phyloP scores from a whole-genome alignment of 2,329 filamentous ascomycete genomes.

The Trichoderma cornu-damae region DNA sequence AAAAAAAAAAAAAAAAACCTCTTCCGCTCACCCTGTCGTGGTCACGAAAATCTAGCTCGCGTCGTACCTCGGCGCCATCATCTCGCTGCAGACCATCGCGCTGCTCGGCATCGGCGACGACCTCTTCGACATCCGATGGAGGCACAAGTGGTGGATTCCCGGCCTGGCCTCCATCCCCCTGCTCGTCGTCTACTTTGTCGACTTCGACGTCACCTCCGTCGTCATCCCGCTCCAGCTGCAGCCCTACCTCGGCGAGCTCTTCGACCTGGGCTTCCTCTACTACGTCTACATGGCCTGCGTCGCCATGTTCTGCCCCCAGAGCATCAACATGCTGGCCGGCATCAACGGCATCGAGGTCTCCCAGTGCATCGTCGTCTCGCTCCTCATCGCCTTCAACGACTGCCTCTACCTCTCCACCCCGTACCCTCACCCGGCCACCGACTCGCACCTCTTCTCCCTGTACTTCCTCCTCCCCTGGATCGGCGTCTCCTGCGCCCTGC shows the following conservation, averaged over 20 bases:
- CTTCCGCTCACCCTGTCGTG: background rate
- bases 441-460: conserved; percentile 92
- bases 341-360: conserved; percentile 97
- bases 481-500: conserved; percentile 80
- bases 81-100: conserved; percentile 84
- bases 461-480: conserved; percentile 93
- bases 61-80: conserved; percentile 88
- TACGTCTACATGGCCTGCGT: conserved; percentile 96
- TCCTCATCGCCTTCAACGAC: conserved; percentile 81
- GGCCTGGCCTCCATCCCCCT: conserved; percentile 90
- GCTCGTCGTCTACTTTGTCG: conserved; percentile 95
- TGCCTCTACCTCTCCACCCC: conserved; percentile 76
- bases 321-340: conserved; percentile 99
- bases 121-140: conserved; percentile 96
- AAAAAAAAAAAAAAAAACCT: too few species aligned
- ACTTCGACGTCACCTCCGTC: conserved; percentile 94
- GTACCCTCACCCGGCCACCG: conserved; percentile 87
- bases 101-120: conserved; percentile 93
- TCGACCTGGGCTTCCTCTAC: conserved; percentile 79
- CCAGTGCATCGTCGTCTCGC: conserved; percentile 85
- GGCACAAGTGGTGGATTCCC: conserved; percentile 97
- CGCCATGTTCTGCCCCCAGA: conserved; percentile 96
- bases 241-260: conserved; percentile 74
- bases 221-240: conserved; percentile 84
- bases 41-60: conserved; percentile 76